Percentiles rank a stretch among this genome's conserved stretches.
phyloP scores from a whole-genome alignment of 164 flowering plant genomes.

The Liquidambar formosana region DNA sequence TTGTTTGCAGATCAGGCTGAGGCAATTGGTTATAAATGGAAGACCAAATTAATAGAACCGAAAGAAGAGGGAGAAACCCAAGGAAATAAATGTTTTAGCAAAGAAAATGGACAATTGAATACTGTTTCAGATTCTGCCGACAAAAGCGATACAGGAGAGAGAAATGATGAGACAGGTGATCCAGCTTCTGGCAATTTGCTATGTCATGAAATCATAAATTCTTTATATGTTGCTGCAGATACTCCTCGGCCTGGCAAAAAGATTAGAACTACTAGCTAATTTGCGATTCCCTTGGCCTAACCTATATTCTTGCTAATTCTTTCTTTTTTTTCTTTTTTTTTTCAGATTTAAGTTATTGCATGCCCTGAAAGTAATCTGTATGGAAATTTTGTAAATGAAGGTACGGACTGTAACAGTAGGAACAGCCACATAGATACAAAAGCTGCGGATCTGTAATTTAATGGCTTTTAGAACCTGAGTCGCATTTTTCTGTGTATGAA shows the following conservation, averaged over 20 bases:
- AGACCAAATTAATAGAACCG: slow-evolving; percentile 21
- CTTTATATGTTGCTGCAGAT: slow-evolving; percentile 22
- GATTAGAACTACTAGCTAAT: slow-evolving; percentile 13
- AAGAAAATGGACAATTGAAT: slow-evolving; percentile 3
- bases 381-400: not conserved
- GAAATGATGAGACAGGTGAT: slow-evolving; percentile 5
- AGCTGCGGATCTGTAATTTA: too few relatives aligned
- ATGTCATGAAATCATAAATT: slow-evolving; percentile 25
- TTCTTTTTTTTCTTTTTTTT: not conserved
- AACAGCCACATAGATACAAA: too few relatives aligned
- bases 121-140: slow-evolving; percentile 5
- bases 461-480: too few relatives aligned
- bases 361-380: not conserved
- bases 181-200: slow-evolving; percentile 10
- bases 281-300: not conserved
- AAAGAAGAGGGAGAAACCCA: slow-evolving; percentile 9
- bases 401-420: too few relatives aligned
- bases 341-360: not conserved
- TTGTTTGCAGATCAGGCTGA: slow-evolving; percentile 83
- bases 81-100: slow-evolving; percentile 3
- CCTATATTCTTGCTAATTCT: not conserved
- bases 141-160: not conserved
- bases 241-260: slow-evolving; percentile 15
- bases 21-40: slow-evolving; percentile 49
- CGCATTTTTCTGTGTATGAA: too few relatives aligned